Conservation (phyloP, 768 basidiomycete species). For the Coprinopsis marcescibilis region DNA sequence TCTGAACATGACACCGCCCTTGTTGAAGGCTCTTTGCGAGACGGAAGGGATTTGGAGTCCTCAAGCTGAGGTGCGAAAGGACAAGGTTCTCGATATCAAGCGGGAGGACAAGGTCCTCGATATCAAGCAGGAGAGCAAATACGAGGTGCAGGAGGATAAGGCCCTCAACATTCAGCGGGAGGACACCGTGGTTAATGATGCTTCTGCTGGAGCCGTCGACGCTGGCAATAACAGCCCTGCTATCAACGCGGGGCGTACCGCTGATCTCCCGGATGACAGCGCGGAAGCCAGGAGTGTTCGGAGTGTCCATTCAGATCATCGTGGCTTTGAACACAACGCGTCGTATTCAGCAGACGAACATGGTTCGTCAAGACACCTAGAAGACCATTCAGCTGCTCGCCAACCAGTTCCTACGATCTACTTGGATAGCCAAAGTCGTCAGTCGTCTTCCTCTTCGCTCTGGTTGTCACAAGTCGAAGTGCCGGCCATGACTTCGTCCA, state of each 20-base stretch:
- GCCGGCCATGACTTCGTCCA: slow-evolving; percentile 1
- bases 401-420: slow-evolving; percentile 32
- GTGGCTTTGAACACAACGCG: slow-evolving; percentile 31
- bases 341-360: slow-evolving; percentile 21
- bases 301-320: slow-evolving; percentile 22
- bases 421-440: slow-evolving; percentile 28
- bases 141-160: slow-evolving; percentile 5
- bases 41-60: slow-evolving; percentile 57
- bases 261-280: too few species aligned
- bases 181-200: too few species aligned
- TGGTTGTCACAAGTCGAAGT: slow-evolving; percentile 14
- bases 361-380: slow-evolving; percentile 11
- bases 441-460: slow-evolving; percentile 25
- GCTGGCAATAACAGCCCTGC: too few species aligned
- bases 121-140: slow-evolving; percentile 1
- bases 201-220: too few species aligned
- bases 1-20: slow-evolving; percentile 68
- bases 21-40: slow-evolving; percentile 72
- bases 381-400: slow-evolving; percentile 16
- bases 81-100: slow-evolving; percentile 13
- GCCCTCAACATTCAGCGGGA: slow-evolving; percentile 19
- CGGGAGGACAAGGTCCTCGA: slow-evolving; percentile 12
- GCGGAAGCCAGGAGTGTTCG: slow-evolving; percentile 17
- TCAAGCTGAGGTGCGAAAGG: slow-evolving; percentile 4
- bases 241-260: too few species aligned